A percentile compares a stretch with the other conserved stretches of the same genome.
These are phyloP conservation scores for Cyathus striatus DNA, from an alignment of 768 basidiomycete genomes.

Conservation along the genomic window DNA sequence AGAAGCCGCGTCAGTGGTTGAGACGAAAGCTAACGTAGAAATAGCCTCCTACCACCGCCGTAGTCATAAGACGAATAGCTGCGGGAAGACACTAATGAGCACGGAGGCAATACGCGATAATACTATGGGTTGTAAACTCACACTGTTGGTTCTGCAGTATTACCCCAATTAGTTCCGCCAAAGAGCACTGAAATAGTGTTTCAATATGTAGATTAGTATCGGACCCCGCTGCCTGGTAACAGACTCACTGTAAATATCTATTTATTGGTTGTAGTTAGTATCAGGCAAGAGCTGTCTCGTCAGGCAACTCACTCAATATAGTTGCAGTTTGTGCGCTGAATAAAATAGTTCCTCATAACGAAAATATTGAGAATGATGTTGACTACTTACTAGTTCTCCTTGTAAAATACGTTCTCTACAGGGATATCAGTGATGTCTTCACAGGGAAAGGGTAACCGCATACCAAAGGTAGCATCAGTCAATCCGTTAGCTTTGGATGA, in stretches of 20 bases:
- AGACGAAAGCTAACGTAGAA: too few species aligned
- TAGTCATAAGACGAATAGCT: slow-evolving; percentile 57
- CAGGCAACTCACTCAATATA: slow-evolving; percentile 40
- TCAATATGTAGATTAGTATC: not conserved
- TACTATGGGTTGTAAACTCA: slow-evolving; percentile 21
- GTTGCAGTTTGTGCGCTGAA: slow-evolving; percentile 41
- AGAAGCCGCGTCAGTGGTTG: too few species aligned
- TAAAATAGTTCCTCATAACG: not conserved
- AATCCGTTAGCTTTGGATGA: slow-evolving; percentile 25
- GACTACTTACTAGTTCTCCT: slow-evolving; percentile 40
- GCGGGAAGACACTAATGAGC: too few species aligned
- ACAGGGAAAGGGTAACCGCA: not conserved
- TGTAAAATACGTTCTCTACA: slow-evolving; percentile 46
- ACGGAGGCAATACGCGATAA: too few species aligned
- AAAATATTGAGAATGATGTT: not conserved
- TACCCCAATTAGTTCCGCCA: slow-evolving; percentile 64
- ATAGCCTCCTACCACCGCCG: slow-evolving; percentile 35
- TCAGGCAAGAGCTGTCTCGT: too few species aligned
- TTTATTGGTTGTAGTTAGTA: too few species aligned
- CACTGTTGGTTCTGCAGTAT: slow-evolving; percentile 49
- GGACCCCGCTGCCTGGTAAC: not conserved
- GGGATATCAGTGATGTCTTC: slow-evolving; percentile 3
- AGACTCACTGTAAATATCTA: slow-evolving; percentile 43
- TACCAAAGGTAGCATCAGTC: slow-evolving; percentile 39
- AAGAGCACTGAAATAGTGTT: slow-evolving; percentile 36